Base-by-base conservation (phyloP, 139 green algal species). In the Chlamydomonas urium region DNA sequence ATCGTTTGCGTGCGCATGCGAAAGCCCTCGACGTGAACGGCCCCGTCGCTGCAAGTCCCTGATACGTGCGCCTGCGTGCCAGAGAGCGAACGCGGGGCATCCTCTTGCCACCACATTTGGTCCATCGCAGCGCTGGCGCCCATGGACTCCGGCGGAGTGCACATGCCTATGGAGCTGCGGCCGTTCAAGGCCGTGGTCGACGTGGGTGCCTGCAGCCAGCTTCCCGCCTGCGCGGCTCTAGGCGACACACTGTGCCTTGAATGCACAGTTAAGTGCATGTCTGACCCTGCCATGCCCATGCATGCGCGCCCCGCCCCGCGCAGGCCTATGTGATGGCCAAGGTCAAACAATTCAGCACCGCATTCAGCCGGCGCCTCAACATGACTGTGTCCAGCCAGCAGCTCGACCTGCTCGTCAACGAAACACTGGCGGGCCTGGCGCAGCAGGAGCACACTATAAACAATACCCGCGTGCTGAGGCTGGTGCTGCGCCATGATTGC, bases 401-500 rank as follows among this genome's bases (percentile, higher is more conserved):
- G 47, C 24, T 83, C 21, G 69, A 79, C 28, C 58, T 67, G 29
- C 35, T 80, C 4, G 37, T 79, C 26, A 45, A 69, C 29, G 68
- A 85, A 19, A 77, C 79, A 2, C 3, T 85, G 17, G 5, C 17
- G 0, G 4, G 29, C 1, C 47, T 81, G 34, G 38, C 38, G 0
- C 33, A 68, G 35, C 68, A 75, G 31, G 75, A 79, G 2, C 53
- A 71, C 2, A 14, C 32, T 26, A 59, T 79, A 0, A 72, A 17
- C 45, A 76, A 69, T 47, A 69, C 61, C 28, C 69, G 78, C 1
- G 2, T 38, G 2, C 62, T 88, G 68, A 72, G 83, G 10, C 72
- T 88, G 28, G 83, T 88, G 3, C 68, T 88, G 28, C 71, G 79
- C 34, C 83, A 88, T 26, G 83, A 88, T 48, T 88, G 83, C 82